A percentile compares a stretch with the other conserved stretches of the same genome.
phyloP scores from a whole-genome alignment of 1,284 basidiomycete genomes.

The Sporisorium exsertum region DNA sequence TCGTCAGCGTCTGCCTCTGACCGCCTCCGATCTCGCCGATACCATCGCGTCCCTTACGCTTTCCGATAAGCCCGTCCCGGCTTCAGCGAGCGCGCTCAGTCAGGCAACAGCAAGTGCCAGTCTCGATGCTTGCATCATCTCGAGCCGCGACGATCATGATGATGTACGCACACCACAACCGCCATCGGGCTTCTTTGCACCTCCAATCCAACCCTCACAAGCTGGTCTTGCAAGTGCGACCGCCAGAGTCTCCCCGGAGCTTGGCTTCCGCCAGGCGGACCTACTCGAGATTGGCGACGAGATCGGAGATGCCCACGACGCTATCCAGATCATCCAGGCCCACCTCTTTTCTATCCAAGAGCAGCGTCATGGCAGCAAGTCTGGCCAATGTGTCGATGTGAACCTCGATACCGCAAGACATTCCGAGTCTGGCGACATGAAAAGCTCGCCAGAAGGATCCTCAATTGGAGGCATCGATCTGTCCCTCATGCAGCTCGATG shows the following conservation, averaged over 20 bases:
- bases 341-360: slow-evolving; percentile 56
- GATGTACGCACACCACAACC: slow-evolving; percentile 23
- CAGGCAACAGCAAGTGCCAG: background rate
- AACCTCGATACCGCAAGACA: background rate
- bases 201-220: background rate
- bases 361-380: slow-evolving; percentile 42
- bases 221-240: background rate
- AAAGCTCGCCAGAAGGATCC: slow-evolving; percentile 6
- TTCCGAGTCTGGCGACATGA: background rate
- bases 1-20: slow-evolving; percentile 12
- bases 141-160: slow-evolving; percentile 10
- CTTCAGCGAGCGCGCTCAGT: background rate
- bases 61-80: slow-evolving; percentile 6
- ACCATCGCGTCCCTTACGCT: slow-evolving; percentile 42
- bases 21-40: slow-evolving; percentile 50
- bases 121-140: background rate
- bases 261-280: slow-evolving; percentile 13
- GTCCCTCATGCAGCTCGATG: slow-evolving; percentile 81
- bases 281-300: slow-evolving; percentile 38
- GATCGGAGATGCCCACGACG: slow-evolving; percentile 42
- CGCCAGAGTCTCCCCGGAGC: slow-evolving; percentile 2
- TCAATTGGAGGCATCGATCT: slow-evolving; percentile 77
- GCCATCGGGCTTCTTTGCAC: slow-evolving; percentile 9
- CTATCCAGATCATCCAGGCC: slow-evolving; percentile 38
- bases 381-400: background rate